A percentile compares a stretch with the other conserved stretches of the same genome.
phyloP scores from a whole-genome alignment of 345 rosid genomes.

The Conringia planisiliqua region DNA sequence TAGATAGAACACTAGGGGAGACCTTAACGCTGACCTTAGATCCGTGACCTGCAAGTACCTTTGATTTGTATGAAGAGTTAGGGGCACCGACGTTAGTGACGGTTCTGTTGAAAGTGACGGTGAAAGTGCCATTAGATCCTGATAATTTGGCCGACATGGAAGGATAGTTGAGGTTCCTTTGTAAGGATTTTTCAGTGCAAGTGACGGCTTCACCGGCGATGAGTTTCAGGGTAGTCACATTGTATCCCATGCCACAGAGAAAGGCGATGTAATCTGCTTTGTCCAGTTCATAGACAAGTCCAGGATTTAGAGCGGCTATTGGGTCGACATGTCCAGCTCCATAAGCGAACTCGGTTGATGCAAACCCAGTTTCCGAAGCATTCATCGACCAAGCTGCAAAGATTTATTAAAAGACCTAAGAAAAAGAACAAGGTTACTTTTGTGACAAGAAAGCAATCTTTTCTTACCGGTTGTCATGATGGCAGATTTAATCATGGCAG shows the following conservation, averaged over 20 bases:
- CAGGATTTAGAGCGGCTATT: constrained; percentile 35
- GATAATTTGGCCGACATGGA: constrained; percentile 30
- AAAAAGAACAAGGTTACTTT: not conserved
- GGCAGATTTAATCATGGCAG: constrained; percentile 56
- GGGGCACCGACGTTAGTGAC: constrained; percentile 51
- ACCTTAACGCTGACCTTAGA: constrained; percentile 25
- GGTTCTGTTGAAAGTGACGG: constrained; percentile 36
- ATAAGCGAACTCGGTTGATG: constrained; percentile 39
- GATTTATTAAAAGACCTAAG: not conserved
- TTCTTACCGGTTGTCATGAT: constrained; percentile 54
- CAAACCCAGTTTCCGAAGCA: not conserved
- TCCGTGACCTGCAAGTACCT: not conserved
- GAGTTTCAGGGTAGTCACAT: not conserved
- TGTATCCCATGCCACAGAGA: constrained; percentile 41
- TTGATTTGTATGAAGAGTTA: constrained; percentile 43
- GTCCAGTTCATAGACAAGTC: constrained; percentile 35
- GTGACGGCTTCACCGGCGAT: constrained; percentile 32
- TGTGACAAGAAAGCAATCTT: not conserved
- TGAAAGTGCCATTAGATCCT: not conserved
- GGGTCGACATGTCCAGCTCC: constrained; percentile 64
- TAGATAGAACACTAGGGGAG: constrained; percentile 33
- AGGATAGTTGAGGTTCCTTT: constrained; percentile 53
- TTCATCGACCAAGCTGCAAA: constrained; percentile 43
- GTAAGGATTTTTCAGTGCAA: constrained; percentile 19
- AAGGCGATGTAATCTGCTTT: constrained; percentile 37